A percentile compares a stretch with the other conserved stretches of the same genome.
These are phyloP conservation scores for Lolium multiflorum DNA, from an alignment of 176 grass and related monocot genomes.

Conservation along the genomic window DNA sequence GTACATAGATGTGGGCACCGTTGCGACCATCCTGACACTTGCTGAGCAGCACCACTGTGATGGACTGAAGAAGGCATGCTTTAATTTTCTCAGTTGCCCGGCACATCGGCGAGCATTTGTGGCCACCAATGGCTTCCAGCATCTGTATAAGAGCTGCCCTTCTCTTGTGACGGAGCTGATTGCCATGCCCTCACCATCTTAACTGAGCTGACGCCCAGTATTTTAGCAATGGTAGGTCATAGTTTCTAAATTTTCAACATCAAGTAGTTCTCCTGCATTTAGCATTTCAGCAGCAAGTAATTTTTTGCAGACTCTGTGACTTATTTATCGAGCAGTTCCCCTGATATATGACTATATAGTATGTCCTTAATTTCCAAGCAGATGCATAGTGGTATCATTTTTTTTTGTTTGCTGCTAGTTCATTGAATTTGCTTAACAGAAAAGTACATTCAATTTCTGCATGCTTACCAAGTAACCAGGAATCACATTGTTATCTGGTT, in stretches of 20 bases:
- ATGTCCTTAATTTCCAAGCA: not conserved
- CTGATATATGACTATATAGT: not conserved
- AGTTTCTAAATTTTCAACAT: not conserved
- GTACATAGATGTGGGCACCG: not conserved
- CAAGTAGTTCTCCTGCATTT: constrained; percentile 5
- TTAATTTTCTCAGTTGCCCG: constrained; percentile 21
- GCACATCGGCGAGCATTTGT: not conserved
- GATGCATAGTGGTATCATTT: not conserved
- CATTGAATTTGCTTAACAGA: not conserved
- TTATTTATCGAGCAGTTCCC: not conserved
- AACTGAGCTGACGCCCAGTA: not conserved
- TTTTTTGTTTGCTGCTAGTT: not conserved
- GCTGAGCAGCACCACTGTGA: not conserved
- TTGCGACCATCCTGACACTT: not conserved
- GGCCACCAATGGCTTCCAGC: not conserved
- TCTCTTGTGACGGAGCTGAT: constrained; percentile 14
- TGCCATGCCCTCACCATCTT: not conserved
- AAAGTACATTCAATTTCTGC: not conserved
- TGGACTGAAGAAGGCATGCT: constrained; percentile 20
- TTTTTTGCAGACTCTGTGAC: not conserved
- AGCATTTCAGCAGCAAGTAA: not conserved
- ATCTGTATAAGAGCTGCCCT: not conserved
- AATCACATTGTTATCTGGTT: not conserved
- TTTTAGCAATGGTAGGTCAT: not conserved
- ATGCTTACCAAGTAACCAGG: not conserved